phyloP scores from a whole-genome alignment of 306 rosid species.

The Crotalaria pallida region DNA sequence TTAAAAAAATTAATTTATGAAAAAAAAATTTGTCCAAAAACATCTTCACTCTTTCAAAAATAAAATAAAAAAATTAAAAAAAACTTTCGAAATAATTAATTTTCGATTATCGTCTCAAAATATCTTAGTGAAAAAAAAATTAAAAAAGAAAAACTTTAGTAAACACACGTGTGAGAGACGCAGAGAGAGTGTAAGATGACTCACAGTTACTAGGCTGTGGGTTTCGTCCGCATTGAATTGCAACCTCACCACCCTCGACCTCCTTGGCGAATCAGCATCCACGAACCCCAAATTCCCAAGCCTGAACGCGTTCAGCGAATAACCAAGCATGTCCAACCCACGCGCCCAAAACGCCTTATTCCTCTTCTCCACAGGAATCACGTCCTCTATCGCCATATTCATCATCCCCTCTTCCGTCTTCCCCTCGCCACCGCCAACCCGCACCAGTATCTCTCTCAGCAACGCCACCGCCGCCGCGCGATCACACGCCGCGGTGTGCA shows the following conservation, averaged over 20 bases:
- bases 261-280: conserved; percentile 37
- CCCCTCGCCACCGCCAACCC: neutral
- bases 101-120: too few relatives aligned
- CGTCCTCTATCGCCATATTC: conserved; percentile 53
- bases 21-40: too few relatives aligned
- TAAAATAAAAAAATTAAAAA: too few relatives aligned
- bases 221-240: conserved; percentile 42
- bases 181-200: neutral
- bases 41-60: too few relatives aligned
- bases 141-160: too few relatives aligned
- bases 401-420: conserved; percentile 27
- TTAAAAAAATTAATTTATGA: too few relatives aligned
- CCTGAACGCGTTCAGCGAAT: conserved; percentile 71
- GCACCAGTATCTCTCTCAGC: conserved; percentile 38
- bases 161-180: too few relatives aligned
- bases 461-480: conserved; percentile 59
- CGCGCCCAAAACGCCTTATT: conserved; percentile 86
- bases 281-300: conserved; percentile 48
- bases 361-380: conserved; percentile 56
- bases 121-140: too few relatives aligned
- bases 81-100: too few relatives aligned
- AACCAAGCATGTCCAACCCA: conserved; percentile 86
- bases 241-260: conserved; percentile 50
- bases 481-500: conserved; percentile 79
- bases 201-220: conserved; percentile 49